phyloP scores from a whole-genome alignment of 306 rosid species.

The Hylodesmum podocarpum region DNA sequence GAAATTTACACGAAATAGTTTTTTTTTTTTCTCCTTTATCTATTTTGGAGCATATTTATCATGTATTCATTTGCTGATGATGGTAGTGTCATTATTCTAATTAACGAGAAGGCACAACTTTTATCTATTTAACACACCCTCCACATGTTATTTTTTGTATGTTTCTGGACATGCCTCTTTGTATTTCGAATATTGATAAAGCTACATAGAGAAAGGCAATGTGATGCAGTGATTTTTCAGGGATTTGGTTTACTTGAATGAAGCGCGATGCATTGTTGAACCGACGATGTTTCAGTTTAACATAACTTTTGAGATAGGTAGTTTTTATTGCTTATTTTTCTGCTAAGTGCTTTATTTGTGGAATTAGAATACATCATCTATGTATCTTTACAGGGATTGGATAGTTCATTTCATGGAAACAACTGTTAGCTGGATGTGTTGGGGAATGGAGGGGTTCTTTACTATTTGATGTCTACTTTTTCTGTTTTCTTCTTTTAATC shows the following conservation, averaged over 20 bases:
- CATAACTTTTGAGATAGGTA: background rate
- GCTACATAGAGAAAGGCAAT: background rate
- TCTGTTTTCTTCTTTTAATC: background rate
- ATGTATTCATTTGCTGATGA: constrained; percentile 24
- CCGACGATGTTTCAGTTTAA: background rate
- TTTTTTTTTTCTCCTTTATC: constrained; percentile 6
- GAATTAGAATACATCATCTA: background rate
- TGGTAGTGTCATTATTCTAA: constrained; percentile 17
- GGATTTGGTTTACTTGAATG: constrained; percentile 18
- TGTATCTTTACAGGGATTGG: background rate
- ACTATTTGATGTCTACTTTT: background rate
- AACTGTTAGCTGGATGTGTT: background rate
- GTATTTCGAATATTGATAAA: constrained; percentile 1
- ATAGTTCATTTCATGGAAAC: background rate
- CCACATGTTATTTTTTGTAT: background rate
- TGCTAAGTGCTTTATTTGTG: background rate
- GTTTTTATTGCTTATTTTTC: background rate
- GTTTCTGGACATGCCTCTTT: constrained; percentile 25
- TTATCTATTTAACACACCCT: constrained; percentile 10
- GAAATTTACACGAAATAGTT: constrained; percentile 51
- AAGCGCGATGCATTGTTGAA: constrained; percentile 13
- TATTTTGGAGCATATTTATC: constrained; percentile 32
- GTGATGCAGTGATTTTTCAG: background rate
- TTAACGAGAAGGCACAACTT: constrained; percentile 21
- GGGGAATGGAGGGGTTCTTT: background rate